These are phyloP conservation scores for Tolypocladium guangdongense DNA, from an alignment of 2,329 filamentous ascomycete genomes.

Conservation along the genomic window DNA sequence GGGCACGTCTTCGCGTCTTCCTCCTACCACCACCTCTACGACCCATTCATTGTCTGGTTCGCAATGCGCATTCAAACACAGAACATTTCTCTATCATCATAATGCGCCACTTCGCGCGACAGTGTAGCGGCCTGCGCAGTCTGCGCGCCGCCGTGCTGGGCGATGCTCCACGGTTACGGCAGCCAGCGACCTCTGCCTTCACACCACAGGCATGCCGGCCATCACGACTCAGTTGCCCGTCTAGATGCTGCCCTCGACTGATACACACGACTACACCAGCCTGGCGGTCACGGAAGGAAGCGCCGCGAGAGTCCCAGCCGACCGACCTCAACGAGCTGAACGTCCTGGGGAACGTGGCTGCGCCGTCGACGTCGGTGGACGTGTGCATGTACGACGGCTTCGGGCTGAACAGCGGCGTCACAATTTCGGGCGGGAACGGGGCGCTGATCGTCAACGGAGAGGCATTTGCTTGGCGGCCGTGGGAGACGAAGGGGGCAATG, in stretches of 20 bases:
- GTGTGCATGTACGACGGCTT: conserved; percentile 77
- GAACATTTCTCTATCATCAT: neutral
- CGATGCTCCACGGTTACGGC: neutral
- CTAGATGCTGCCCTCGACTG: neutral
- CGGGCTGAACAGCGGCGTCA: conserved; percentile 69
- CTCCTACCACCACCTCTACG: neutral
- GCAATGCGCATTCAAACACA: neutral
- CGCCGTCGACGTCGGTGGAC: conserved; percentile 74
- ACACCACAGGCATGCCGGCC: neutral
- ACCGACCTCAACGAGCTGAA: conserved; percentile 66
- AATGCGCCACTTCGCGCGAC: conserved; percentile 11
- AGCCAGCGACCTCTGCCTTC: neutral
- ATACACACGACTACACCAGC: conserved; percentile 7
- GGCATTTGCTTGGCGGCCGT: conserved; percentile 81
- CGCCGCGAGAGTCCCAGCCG: conserved; percentile 22
- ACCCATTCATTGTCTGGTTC: neutral
- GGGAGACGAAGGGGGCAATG: conserved; percentile 41
- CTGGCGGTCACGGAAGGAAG: conserved; percentile 8
- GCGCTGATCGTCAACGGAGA: conserved; percentile 76
- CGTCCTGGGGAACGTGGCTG: conserved; percentile 63
- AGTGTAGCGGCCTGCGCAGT: conserved; percentile 9
- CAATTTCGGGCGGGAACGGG: conserved; percentile 57
- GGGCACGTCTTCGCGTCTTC: neutral
- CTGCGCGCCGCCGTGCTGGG: conserved; percentile 8
- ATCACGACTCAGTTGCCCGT: neutral